Evolutionary conservation across 2,329 filamentous ascomycete genomes (phyloP).

Genomic region (Colletotrichum acutatum): DNA sequence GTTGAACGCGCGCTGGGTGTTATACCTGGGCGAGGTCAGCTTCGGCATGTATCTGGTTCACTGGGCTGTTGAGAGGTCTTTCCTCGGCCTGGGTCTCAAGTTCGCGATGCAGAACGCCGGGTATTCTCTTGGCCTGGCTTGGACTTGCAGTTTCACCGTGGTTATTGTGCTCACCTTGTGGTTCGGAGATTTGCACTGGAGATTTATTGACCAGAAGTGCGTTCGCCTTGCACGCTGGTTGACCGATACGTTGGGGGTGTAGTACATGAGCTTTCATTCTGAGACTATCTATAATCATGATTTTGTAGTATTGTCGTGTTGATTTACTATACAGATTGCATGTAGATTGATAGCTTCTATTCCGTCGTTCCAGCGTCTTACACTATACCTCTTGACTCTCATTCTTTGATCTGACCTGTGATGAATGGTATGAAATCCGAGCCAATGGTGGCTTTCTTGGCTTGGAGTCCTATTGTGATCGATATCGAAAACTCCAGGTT

Average conservation of each 20-base stretch:
- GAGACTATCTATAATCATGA: neutral
- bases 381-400: neutral
- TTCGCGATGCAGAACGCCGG: neutral
- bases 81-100: neutral
- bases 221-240: conserved; percentile 56
- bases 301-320: neutral
- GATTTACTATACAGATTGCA: neutral
- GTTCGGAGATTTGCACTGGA: conserved; percentile 59
- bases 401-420: too few relatives aligned
- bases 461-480: too few relatives aligned
- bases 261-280: neutral
- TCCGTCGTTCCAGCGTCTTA: neutral
- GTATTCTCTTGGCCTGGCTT: neutral
- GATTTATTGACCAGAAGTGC: conserved; percentile 55
- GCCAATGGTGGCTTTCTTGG: too few relatives aligned
- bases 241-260: conserved; percentile 36
- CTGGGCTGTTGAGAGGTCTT: conserved; percentile 46
- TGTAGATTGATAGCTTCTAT: neutral
- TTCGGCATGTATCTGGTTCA: conserved; percentile 74
- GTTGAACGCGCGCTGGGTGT: conserved; percentile 67
- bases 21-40: conserved; percentile 71
- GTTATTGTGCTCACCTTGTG: conserved; percentile 44
- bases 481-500: too few relatives aligned
- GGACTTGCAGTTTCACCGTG: neutral
- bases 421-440: too few relatives aligned